These are phyloP conservation scores for Taxillus chinensis DNA, from an alignment of 164 flowering plant species.

Conservation along the genomic window DNA sequence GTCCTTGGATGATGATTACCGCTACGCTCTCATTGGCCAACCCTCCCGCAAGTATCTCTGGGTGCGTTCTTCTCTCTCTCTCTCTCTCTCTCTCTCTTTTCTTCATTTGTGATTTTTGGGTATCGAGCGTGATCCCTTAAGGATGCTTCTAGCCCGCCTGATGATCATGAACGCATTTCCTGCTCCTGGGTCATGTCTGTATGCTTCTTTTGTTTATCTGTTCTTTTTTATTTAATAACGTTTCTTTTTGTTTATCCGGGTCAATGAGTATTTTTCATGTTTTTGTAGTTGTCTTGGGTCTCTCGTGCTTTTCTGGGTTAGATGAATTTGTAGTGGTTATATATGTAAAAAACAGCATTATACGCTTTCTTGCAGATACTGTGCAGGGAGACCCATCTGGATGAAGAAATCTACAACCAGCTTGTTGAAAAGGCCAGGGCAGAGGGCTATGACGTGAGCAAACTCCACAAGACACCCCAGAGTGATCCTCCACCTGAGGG, in stretches of 20 bases:
- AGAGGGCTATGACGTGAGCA: background rate
- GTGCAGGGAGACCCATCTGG: background rate
- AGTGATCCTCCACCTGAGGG: background rate
- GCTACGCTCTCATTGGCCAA: background rate
- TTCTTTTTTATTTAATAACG: no score
- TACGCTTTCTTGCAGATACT: background rate
- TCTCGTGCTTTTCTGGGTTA: no score
- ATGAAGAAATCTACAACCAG: background rate
- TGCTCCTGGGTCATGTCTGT: no score
- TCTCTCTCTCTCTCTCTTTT: no score
- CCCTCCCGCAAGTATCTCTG: background rate
- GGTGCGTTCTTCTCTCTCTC: background rate
- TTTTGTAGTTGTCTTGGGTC: no score
- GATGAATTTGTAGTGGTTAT: no score
- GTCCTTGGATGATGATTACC: background rate
- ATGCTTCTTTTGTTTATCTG: no score
- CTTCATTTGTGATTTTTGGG: background rate
- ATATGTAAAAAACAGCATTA: no score
- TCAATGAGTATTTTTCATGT: no score
- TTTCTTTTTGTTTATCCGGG: no score
- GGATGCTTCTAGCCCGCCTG: no score
- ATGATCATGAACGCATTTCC: no score
- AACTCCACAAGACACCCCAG: background rate
- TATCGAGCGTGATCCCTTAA: background rate
- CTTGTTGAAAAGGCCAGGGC: background rate